Evolutionary conservation across 2,329 filamentous ascomycete species (phyloP), one percentile per base, ranked within the genome.

Genomic region (Trichoderma pleuroti): DNA sequence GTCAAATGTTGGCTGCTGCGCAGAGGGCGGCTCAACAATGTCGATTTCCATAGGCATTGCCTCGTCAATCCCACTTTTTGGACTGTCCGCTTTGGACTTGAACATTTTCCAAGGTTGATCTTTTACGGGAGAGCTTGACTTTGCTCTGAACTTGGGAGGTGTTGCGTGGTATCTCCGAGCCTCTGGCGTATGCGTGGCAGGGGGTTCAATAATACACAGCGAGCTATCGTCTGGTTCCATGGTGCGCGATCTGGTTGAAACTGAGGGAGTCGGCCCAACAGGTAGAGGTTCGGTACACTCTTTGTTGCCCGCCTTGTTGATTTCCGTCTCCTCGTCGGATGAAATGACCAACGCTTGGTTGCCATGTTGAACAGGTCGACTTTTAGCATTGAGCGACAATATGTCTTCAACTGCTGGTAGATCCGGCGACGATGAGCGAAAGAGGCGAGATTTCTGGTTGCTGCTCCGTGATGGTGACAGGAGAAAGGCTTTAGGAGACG

Each of bases 391-490:
- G 3, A n/a, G 66, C n/a, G 81, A 79, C 1, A 86, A 73, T 11
- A 89, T 76, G 3, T 88, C 83, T 46, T 81, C 80, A 0, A 89
- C 77, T 0, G 86, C 83, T 4, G 87, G 87, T 0, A 89, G 77
- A n/a, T 82, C 82, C n/a, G 87, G 86, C 5, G 87, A 88, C 0
- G 86, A 88, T 0, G 86, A 86, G 10, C 76, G 57, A 16, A 72
- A 72, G 34, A 79, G 74, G 21, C 79, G 74, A 11, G 70, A 80
- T 75, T 69, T 77, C 72, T 70, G 79, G 74, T 73, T 80, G 76
- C 79, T 72, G 63, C 74, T 78, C 70, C 78, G 74, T 72, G 76
- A 60, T 60, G 77, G 73, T 68, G 77, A 77, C 69, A 81, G 77
- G 30, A 74, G 72, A 70, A 80, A 79, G 57, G 74, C 76, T 65